Evolutionary conservation across 2,329 filamentous ascomycete species (phyloP), one percentile per base, ranked within the genome.

Genomic region (Hypoxylon sp.): DNA sequence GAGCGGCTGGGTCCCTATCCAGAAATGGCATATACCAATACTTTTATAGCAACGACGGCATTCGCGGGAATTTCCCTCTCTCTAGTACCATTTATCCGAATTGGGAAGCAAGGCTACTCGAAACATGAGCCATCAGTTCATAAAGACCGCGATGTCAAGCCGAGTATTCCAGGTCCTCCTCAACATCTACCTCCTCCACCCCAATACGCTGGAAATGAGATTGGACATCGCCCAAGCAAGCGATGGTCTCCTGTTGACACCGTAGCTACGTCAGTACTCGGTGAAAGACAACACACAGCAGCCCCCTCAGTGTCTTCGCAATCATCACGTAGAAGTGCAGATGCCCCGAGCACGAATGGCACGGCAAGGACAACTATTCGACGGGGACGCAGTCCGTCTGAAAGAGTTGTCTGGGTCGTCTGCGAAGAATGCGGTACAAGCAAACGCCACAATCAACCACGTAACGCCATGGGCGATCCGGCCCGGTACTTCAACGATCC

Each of bases 371-470:
- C 69, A 3, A 70, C 69, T 9, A 71, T 73, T 54, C 69, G 69
- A 27, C 69, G 64, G 30, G 71, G 68, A 2, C 68, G 60, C 58
- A 71, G 68, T 16, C 68, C 70, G n/a, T 71, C 70, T 21, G 71
- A 74, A 32, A 73, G 70, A 21, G 68, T 76, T 2, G 74, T 76
- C 21, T 77, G 75, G 74, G 69, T 76, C n/a, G 73, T 76, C 9
- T 77, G 75, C 52, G 73, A 77, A 51, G 74, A 76, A 48, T 77
- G 75, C 57, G 74, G 74, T 16, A 75, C 74, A 16, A 75, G 71
- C 57, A 74, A 71, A 51, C 70, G 72, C 25, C 71, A 74, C 14
- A 65, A 69, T 12, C 70, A 74, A 51, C 69, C 68, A 19, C 72
- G 69, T 14, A 54, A 59, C 5, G 60, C 58, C 19, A 37, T 74